phyloP scores from a whole-genome alignment of 805 yeast species.

The Yarrowia sp. region DNA sequence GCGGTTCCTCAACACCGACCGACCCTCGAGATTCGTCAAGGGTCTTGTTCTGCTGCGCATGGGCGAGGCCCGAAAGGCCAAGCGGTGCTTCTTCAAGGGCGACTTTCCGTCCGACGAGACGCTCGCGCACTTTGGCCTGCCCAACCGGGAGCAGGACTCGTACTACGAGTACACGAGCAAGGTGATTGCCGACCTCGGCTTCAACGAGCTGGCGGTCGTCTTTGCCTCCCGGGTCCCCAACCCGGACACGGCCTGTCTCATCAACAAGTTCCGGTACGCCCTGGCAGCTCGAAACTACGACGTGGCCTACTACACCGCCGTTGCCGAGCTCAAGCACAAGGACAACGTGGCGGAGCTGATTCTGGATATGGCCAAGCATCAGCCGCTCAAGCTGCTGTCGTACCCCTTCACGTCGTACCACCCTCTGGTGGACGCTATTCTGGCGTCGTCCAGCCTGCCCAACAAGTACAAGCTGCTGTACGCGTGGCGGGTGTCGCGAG shows the following conservation, averaged over 20 bases:
- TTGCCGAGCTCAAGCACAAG: background rate
- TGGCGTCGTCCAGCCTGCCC: background rate
- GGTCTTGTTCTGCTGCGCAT: constrained; percentile 11
- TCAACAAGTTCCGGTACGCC: constrained; percentile 2
- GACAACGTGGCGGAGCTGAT: background rate
- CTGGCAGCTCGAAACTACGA: constrained; percentile 21
- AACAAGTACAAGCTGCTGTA: constrained; percentile 47
- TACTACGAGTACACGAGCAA: background rate
- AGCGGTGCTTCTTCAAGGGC: constrained; percentile 9
- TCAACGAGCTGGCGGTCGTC: background rate
- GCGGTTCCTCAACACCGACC: background rate
- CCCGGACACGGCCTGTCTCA: background rate
- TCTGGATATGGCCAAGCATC: constrained; percentile 12
- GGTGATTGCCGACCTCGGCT: background rate
- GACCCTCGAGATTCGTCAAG: background rate
- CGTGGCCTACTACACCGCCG: constrained; percentile 17
- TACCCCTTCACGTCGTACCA: constrained; percentile 8
- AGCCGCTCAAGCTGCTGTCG: background rate
- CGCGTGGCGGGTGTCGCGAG: constrained; percentile 49
- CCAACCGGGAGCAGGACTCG: background rate
- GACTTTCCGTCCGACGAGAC: background rate
- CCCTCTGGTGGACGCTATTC: constrained; percentile 7
- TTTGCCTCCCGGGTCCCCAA: background rate
- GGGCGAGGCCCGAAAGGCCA: constrained; percentile 18
- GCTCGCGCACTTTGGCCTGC: background rate